Base-by-base conservation (phyloP, 331 rosid species). In the Dryas integrifolia region DNA sequence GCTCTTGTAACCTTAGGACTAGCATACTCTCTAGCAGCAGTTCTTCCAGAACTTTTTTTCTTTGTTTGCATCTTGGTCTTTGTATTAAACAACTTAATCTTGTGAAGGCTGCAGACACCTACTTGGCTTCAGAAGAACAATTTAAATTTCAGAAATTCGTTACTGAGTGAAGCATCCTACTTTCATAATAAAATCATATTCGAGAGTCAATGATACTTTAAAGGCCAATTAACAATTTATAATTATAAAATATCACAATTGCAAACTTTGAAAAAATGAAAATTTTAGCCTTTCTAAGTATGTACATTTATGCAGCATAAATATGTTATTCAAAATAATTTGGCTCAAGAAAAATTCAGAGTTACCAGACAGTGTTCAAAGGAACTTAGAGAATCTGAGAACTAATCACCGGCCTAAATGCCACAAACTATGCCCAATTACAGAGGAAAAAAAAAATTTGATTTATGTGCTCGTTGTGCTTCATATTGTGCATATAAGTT, bases 51-150 rank as follows among this genome's bases (percentile, higher is more conserved):
- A 68, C 84, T 50, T 69, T 90, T 92, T 79, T 88, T 95, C 94
- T 84, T 92, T 43, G 92, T 88, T 83, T 85, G 98, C 99, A 95
- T 95, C 78, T 86, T 77, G 10, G 77, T 76, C 72, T 70, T 70
- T 46, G 52, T 48, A 52, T 75, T 40, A 65, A 62, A 80, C 52
- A 52, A 11, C 52, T 59, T 43, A 40, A 49, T 53, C 18, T 79
- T 61, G 46, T 66, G 53, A 80, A 8, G 65, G 18, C 71, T 68
- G 58, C 55, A 26, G 6, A 52, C 2, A 65, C 66, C 82, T 30
- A 53, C 59, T 78, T 72, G 35, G 66, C 52, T 84, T 72, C 40
- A 38, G 82, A 52, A 51, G 70, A 70, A 63, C 35, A 46, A 67
- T 65, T 46, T 65, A 59, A 67, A 73, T 63, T 73, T 72, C 44